Base-by-base conservation (phyloP, 2,329 filamentous ascomycete species). In the Fusarium camptoceras region DNA sequence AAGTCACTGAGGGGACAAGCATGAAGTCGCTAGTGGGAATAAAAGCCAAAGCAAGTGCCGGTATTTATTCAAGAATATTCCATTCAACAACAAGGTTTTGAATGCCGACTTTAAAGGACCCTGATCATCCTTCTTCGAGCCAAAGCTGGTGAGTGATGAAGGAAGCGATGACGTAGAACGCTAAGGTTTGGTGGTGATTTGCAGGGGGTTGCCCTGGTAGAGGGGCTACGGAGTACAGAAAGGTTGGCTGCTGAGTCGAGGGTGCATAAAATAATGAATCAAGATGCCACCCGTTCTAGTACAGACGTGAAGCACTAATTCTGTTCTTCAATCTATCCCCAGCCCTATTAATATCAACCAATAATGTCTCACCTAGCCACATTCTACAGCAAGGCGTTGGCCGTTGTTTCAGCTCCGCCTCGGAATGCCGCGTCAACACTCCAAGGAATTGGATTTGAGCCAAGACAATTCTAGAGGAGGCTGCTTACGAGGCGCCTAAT, bases 381-480 rank as follows among this genome's bases (percentile, higher is more conserved):
- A 73, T 66, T 62, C 43, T 20, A 65, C 41, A 68, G 62, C 49
- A 65, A 72, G 71, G 73, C 71, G 66, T 64, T 67, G 74, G 71
- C 65, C 70, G 66, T 64, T 69, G 74, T 76, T 68, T 75, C 74
- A 74, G 73, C 74, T 74, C 62, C 74, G 73, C 74, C 74, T 66
- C 74, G 48, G 48, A 73, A 59, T 75, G 73, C 73, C 73, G 73
- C 73, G 73, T 75, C 72, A 75, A 75, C 73, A 70, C 67, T 42
- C 41, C 61, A 51, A 55, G 62, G 63, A 66, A 66, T 66, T 66
- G 63, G 58, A 64, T 63, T 66, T 41, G 50, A 65, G 64, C 69
- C 68, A 72, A 68, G 67, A 66, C 49, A 59, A 51, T 56, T 27
- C 20, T 15, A 47, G 53, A 68, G 62, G 64, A 66, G 63, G 63